A percentile compares a stretch with the other conserved stretches of the same genome.
phyloP scores from a whole-genome alignment of 331 rosid species.

The Quercus tomentella region DNA sequence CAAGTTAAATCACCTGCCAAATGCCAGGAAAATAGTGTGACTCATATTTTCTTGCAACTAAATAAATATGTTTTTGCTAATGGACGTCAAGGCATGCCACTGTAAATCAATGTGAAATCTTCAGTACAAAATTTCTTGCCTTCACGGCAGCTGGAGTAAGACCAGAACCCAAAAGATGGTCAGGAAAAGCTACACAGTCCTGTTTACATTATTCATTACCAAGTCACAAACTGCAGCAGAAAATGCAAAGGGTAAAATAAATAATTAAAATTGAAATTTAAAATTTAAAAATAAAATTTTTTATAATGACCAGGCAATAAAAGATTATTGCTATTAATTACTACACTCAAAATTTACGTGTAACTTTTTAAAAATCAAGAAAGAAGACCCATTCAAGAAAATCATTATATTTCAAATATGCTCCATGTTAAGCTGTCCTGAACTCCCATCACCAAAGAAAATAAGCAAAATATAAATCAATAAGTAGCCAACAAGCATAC shows the following conservation, averaged over 20 bases:
- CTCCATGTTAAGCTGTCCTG: not conserved
- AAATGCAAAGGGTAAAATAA: conserved; percentile 19
- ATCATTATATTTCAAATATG: not conserved
- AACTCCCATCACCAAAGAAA: conserved; percentile 13
- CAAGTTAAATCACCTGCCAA: conserved; percentile 29
- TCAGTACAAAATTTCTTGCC: conserved; percentile 63
- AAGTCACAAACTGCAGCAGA: conserved; percentile 25
- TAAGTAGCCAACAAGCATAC: conserved; percentile 29
- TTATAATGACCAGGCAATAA: not conserved
- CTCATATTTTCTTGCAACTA: too few relatives aligned
- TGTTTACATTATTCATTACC: conserved; percentile 45
- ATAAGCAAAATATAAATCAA: not conserved
- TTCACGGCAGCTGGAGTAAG: conserved; percentile 84
- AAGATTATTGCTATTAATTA: not conserved
- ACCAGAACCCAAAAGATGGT: conserved; percentile 93
- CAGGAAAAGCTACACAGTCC: conserved; percentile 99
- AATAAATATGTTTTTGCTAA: conserved; percentile 7
- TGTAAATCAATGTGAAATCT: conserved; percentile 48
- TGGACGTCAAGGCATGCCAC: conserved; percentile 38
- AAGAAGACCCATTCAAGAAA: not conserved
- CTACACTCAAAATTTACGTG: not conserved
- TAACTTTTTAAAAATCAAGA: not conserved
- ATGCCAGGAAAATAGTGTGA: conserved; percentile 10
- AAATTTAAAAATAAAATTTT: too few relatives aligned
- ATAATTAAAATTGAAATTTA: not conserved